A percentile compares a stretch with the other conserved stretches of the same genome.
phyloP scores from a whole-genome alignment of 768 basidiomycete species.

The Mycena galopus region DNA sequence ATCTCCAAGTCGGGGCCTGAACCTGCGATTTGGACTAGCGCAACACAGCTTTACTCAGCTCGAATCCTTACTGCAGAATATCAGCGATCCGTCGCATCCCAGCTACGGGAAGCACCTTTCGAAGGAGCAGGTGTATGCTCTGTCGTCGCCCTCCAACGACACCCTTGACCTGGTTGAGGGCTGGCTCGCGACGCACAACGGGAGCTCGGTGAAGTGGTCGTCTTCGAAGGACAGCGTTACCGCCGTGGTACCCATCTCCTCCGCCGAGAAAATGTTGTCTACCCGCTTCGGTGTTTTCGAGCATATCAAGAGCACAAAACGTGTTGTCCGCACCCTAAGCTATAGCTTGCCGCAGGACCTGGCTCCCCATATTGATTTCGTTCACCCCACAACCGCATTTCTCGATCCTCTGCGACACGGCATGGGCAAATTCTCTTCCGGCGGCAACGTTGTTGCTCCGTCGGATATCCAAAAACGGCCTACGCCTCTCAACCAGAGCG shows the following conservation, averaged over 20 bases:
- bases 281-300: conserved; percentile 54
- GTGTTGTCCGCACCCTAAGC: conserved; percentile 51
- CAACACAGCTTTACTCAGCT: conserved; percentile 47
- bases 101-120: conserved; percentile 53
- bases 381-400: conserved; percentile 57
- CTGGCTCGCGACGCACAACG: conserved; percentile 27
- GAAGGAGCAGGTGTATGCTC: conserved; percentile 60
- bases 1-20: conserved; percentile 31
- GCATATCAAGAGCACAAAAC: conserved; percentile 48
- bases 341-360: conserved; percentile 53
- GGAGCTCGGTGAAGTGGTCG: conserved; percentile 51
- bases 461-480: conserved; percentile 8
- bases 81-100: conserved; percentile 48
- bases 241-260: conserved; percentile 53
- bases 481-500: conserved; percentile 36
- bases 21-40: conserved; percentile 54
- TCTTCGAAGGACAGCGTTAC: conserved; percentile 63
- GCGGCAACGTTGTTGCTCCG: conserved; percentile 28
- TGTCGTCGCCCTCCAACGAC: conserved; percentile 53
- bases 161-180: conserved; percentile 38
- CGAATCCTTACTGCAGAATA: conserved; percentile 48
- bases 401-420: conserved; percentile 38
- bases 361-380: conserved; percentile 50
- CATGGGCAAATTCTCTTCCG: conserved; percentile 45
- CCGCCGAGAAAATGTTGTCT: conserved; percentile 63